Conservation (phyloP, 805 yeast genomes). For the Dipodascus geniculatus region DNA sequence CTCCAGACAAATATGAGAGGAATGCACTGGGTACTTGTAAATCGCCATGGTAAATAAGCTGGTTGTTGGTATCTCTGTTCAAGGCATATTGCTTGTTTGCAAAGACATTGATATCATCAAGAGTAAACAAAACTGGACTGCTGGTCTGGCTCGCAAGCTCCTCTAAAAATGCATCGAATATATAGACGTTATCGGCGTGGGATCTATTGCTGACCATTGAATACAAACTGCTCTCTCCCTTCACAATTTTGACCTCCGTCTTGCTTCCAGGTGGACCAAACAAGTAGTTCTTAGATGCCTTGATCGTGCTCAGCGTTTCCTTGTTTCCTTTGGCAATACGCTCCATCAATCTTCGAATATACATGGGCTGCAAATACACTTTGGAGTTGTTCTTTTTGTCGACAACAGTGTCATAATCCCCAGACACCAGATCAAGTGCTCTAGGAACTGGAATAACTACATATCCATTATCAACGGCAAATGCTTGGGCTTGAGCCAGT, state of each 20-base stretch:
- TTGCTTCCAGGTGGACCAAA: constrained; percentile 19
- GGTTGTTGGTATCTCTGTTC: constrained; percentile 47
- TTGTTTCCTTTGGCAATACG: constrained; percentile 39
- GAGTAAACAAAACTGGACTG: constrained; percentile 51
- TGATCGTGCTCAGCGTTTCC: constrained; percentile 26
- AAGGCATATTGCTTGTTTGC: constrained; percentile 42
- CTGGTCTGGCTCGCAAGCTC: constrained; percentile 42
- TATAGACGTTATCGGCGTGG: constrained; percentile 19
- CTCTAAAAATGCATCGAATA: constrained; percentile 41
- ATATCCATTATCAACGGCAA: constrained; percentile 31
- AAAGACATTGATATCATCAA: constrained; percentile 65
- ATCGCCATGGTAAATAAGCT: constrained; percentile 44
- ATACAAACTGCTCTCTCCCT: neutral
- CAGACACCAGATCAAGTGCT: constrained; percentile 53
- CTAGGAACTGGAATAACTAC: constrained; percentile 54
- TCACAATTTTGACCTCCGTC: neutral
- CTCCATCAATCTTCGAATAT: constrained; percentile 44
- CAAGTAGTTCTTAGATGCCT: constrained; percentile 25
- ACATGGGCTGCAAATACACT: constrained; percentile 74
- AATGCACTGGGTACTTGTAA: constrained; percentile 54
- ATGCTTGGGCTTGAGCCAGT: constrained; percentile 56
- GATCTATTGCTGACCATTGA: constrained; percentile 6
- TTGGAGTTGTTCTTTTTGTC: constrained; percentile 33
- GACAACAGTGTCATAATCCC: constrained; percentile 54
- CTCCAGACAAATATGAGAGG: constrained; percentile 44